Percentiles rank a stretch among this genome's conserved stretches.
phyloP scores from a whole-genome alignment of 2,329 filamentous ascomycete genomes.

The Didymella pinodella region DNA sequence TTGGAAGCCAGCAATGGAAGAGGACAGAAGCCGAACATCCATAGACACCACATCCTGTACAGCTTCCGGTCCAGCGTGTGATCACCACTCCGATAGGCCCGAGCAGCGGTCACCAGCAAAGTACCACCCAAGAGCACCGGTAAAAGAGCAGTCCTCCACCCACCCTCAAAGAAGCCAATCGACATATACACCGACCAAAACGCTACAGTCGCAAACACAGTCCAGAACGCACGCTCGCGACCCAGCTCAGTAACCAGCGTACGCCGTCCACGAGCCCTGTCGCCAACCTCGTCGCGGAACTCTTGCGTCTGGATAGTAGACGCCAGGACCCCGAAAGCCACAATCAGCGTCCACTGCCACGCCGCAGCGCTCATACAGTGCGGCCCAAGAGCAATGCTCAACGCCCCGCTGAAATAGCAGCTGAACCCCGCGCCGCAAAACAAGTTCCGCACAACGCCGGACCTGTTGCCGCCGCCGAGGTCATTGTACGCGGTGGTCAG shows the following conservation, averaged over 20 bases:
- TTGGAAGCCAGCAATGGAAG: slow-evolving; percentile 16
- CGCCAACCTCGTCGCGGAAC: slow-evolving; percentile 45
- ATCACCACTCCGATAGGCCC: slow-evolving; percentile 2
- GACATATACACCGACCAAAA: slow-evolving; percentile 27
- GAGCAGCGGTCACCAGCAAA: slow-evolving; percentile 9
- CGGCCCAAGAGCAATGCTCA: slow-evolving; percentile 34
- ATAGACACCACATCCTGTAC: slow-evolving; percentile 29
- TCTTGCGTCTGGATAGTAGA: slow-evolving; percentile 54
- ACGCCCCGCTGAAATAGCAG: slow-evolving; percentile 39
- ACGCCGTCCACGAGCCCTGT: slow-evolving; percentile 77
- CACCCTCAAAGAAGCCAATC: slow-evolving; percentile 14
- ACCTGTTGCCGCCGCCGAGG: slow-evolving; percentile 36
- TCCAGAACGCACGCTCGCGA: slow-evolving; percentile 18
- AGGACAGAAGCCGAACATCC: slow-evolving; percentile 28
- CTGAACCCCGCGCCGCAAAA: slow-evolving; percentile 43
- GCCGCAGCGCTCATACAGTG: slow-evolving; percentile 16
- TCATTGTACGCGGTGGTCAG: slow-evolving; percentile 46
- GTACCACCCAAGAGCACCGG: slow-evolving; percentile 14
- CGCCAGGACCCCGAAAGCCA: slow-evolving; percentile 36
- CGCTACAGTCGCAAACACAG: slow-evolving; percentile 17
- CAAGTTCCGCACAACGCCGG: slow-evolving; percentile 39
- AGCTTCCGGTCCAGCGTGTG: slow-evolving; percentile 20
- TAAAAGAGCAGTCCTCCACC: slow-evolving; percentile 15
- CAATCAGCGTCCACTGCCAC: slow-evolving; percentile 44
- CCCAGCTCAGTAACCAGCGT: slow-evolving; percentile 83